Evolutionary conservation across 1,284 basidiomycete genomes (phyloP).

Genomic region (Volvariella surrecta): DNA sequence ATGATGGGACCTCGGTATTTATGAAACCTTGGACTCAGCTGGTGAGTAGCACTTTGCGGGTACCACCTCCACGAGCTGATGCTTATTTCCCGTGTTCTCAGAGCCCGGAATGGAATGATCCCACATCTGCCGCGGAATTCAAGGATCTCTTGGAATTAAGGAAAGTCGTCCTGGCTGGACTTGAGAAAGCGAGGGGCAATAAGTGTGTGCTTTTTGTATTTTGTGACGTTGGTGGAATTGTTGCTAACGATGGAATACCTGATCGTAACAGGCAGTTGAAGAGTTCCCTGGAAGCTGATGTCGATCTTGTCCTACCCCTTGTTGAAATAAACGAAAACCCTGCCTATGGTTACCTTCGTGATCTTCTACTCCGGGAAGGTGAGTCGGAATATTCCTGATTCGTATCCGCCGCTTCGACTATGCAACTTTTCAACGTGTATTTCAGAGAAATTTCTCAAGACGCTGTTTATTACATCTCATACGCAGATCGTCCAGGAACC

Average conservation of each 20-base stretch:
- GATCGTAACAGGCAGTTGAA: conserved; percentile 43
- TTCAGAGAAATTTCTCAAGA: conserved; percentile 54
- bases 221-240: background rate
- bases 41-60: conserved; percentile 24
- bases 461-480: conserved; percentile 73
- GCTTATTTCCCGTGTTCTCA: conserved; percentile 16
- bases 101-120: conserved; percentile 48
- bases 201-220: conserved; percentile 38
- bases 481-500: conserved; percentile 36
- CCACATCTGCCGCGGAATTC: conserved; percentile 50
- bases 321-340: conserved; percentile 12
- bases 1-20: conserved; percentile 49
- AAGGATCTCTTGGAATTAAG: conserved; percentile 45
- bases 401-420: background rate
- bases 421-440: background rate
- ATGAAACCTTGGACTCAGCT: conserved; percentile 49
- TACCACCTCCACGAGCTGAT: background rate
- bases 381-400: conserved; percentile 6
- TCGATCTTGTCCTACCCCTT: conserved; percentile 40
- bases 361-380: conserved; percentile 46
- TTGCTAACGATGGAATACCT: background rate
- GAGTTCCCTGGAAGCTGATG: conserved; percentile 66
- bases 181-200: conserved; percentile 64
- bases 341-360: conserved; percentile 14
- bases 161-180: conserved; percentile 43